Evolutionary conservation across 2,329 filamentous ascomycete species (phyloP).

Genomic region (Fusarium sp.): DNA sequence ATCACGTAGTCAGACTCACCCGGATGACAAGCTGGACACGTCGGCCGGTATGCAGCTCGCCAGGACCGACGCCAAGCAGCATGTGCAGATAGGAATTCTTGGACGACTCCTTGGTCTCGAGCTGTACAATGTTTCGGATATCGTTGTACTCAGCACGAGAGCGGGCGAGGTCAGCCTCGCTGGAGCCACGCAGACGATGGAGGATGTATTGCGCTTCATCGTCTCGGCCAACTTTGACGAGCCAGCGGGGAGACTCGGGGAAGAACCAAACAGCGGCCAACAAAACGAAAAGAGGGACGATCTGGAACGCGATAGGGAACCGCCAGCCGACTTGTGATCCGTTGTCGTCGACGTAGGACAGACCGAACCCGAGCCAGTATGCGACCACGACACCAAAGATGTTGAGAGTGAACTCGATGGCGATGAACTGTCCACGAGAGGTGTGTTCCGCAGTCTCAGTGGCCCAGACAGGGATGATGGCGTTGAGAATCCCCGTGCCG

Average conservation of each 20-base stretch:
- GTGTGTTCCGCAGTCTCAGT: constrained; percentile 75
- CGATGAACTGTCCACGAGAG: constrained; percentile 72
- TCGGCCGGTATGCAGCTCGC: constrained; percentile 71
- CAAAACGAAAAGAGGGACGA: constrained; percentile 67
- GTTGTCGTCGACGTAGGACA: constrained; percentile 68
- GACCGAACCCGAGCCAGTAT: constrained; percentile 69
- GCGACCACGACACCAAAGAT: constrained; percentile 50
- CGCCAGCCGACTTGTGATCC: constrained; percentile 69
- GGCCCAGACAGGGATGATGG: constrained; percentile 75
- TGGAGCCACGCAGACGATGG: constrained; percentile 67
- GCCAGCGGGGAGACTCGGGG: constrained; percentile 74
- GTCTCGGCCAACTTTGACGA: constrained; percentile 71
- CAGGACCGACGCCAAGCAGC: constrained; percentile 72
- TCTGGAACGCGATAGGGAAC: constrained; percentile 76
- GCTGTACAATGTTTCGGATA: constrained; percentile 63
- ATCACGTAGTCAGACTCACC: constrained; percentile 50
- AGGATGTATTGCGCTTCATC: constrained; percentile 75
- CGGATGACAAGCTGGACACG: constrained; percentile 76
- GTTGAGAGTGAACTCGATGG: constrained; percentile 64
- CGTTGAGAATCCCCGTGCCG: constrained; percentile 74
- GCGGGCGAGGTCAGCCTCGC: constrained; percentile 59
- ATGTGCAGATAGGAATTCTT: constrained; percentile 70
- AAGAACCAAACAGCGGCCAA: constrained; percentile 69
- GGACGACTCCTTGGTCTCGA: constrained; percentile 65
- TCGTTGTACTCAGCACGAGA: constrained; percentile 74